These are phyloP conservation scores for Cercospora berteroae DNA, from an alignment of 2,329 filamentous ascomycete genomes.

Conservation along the genomic window DNA sequence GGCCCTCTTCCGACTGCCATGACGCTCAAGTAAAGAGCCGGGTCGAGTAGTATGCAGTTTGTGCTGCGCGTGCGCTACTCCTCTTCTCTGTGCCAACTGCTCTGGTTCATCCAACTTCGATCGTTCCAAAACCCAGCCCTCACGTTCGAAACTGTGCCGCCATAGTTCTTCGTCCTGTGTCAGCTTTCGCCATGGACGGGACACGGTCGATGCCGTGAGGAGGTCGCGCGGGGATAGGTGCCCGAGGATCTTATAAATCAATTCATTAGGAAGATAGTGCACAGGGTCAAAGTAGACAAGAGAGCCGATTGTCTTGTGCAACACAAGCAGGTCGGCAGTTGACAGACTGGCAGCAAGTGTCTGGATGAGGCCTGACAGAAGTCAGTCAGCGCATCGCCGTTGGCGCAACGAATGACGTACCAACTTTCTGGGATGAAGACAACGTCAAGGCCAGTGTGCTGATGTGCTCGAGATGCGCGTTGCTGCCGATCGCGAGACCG, in stretches of 20 bases:
- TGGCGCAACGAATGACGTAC: background rate
- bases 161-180: conserved; percentile 82
- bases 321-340: background rate
- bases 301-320: conserved; percentile 54
- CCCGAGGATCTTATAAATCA: conserved; percentile 84
- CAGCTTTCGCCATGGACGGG: conserved; percentile 75
- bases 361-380: background rate
- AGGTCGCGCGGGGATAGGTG: conserved; percentile 81
- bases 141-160: conserved; percentile 75
- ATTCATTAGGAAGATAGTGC: conserved; percentile 78
- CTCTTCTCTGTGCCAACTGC: conserved; percentile 21
- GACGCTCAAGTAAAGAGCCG: conserved; percentile 36
- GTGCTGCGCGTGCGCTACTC: conserved; percentile 39
- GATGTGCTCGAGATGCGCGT: conserved; percentile 6
- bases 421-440: background rate
- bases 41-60: conserved; percentile 62
- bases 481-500: conserved; percentile 26
- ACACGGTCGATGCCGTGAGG: conserved; percentile 74
- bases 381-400: background rate
- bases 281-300: conserved; percentile 82
- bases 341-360: background rate
- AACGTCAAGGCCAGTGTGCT: background rate
- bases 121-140: conserved; percentile 66
- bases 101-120: conserved; percentile 29
- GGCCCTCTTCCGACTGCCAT: conserved; percentile 33